Base-by-base conservation (phyloP, 106 monocot genomes). In the Acanthochlamys bracteata region DNA sequence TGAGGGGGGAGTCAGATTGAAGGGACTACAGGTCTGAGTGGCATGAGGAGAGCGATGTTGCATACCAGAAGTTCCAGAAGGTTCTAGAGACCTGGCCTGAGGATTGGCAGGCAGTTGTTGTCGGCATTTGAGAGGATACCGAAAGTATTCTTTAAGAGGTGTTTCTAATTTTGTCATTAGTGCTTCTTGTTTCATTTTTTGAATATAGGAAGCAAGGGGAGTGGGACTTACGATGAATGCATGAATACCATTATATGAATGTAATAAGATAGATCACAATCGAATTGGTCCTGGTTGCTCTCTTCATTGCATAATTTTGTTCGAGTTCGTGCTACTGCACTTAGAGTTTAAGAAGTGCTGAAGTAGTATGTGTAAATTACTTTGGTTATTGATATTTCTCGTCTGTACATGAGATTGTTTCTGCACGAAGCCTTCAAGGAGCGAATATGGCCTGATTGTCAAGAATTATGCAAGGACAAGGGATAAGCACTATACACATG, bases 401-500 rank as follows among this genome's bases (percentile, higher is more conserved):
- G 1, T 17, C 17, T 14, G 12, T 14, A 49, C 17, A 4, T 49
- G 49, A 49, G 49, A 49, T 49, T 12, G 17, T 49, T 49, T 12
- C 49, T 49, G 49, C 49, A 2, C 17, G 9, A 2, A 98, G 98
- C 92, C 98, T 67, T 92, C 98, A 57, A 86, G 85, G 66, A 76
- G 77, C 63, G 98, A 98, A 59, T 98, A 67, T 69, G 91, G 98
- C 4, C 77, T 98, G 81, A 85, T 98, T 92, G 80, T 98, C 61
- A 85, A 83, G 55, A 92, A 76, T 66, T 98, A 98, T 66, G 91
- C 83, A 54, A 88, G 92, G 65, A 85, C 92, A 83, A 91, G 92
- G 53, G 98, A 98, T 65, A 98, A 98, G 59, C 98, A 98, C 79
- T 91, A 98, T 77, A 91, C 98, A 45, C 88, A 88, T 74, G 83